phyloP scores from a whole-genome alignment of 805 yeast species.

The Starmerella bombicola region DNA sequence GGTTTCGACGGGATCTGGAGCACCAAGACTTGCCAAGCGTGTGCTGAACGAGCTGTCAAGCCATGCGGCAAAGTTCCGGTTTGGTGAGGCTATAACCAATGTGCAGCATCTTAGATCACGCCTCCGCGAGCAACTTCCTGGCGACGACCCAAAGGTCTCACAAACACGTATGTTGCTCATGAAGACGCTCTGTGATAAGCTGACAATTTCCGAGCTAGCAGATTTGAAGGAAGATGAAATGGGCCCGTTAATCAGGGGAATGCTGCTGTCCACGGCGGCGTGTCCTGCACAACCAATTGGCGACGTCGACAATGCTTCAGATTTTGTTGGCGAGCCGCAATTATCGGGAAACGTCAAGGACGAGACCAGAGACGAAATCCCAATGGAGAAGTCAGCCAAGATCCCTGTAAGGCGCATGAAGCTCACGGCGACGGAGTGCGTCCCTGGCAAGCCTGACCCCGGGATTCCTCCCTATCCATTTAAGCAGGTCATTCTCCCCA shows the following conservation, averaged over 20 bases:
- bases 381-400: neutral
- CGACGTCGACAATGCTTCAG: constrained; percentile 10
- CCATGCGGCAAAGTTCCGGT: constrained; percentile 32
- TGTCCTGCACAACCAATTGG: constrained; percentile 18
- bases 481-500: no score
- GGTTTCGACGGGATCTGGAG: constrained; percentile 73
- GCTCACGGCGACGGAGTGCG: constrained; percentile 14
- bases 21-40: constrained; percentile 59
- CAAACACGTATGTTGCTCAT: constrained; percentile 63
- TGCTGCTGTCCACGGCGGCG: constrained; percentile 16
- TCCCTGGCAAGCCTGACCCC: constrained; percentile 8
- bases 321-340: constrained; percentile 7
- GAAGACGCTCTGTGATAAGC: constrained; percentile 48
- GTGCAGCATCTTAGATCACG: constrained; percentile 44
- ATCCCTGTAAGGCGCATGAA: no score
- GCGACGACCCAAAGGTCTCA: constrained; percentile 28
- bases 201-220: constrained; percentile 50
- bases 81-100: constrained; percentile 47
- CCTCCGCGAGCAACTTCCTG: constrained; percentile 32
- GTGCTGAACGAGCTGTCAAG: constrained; percentile 45
- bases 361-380: neutral
- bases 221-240: constrained; percentile 24
- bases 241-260: constrained; percentile 31
- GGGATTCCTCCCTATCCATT: constrained; percentile 8
- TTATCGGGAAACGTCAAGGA: neutral